phyloP scores from a whole-genome alignment of 768 basidiomycete species.

The Butyriboletus loyo region DNA sequence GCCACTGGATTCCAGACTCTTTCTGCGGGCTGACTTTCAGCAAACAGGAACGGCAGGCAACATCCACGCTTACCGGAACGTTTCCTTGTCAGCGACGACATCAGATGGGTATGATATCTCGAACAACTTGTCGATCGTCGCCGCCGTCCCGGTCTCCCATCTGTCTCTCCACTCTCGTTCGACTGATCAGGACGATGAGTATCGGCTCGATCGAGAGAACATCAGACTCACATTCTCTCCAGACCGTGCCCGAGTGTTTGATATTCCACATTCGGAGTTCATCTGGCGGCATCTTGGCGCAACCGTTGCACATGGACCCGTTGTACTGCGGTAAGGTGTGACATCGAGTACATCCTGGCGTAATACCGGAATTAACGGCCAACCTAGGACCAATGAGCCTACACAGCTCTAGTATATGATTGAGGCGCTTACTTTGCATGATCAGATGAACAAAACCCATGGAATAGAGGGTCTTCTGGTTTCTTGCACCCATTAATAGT shows the following conservation, averaged over 20 bases:
- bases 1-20: constrained; percentile 36
- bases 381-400: constrained; percentile 36
- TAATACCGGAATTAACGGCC: constrained; percentile 48
- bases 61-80: constrained; percentile 40
- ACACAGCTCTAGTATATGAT: constrained; percentile 1
- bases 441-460: constrained; percentile 55
- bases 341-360: constrained; percentile 51
- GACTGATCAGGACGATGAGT: constrained; percentile 40
- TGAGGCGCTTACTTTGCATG: constrained; percentile 49
- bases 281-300: constrained; percentile 44
- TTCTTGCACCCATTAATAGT: constrained; percentile 50
- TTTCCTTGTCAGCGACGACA: constrained; percentile 39
- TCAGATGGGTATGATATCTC: constrained; percentile 40
- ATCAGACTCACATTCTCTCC: constrained; percentile 48
- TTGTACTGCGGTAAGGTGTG: constrained; percentile 43
- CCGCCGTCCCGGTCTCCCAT: constrained; percentile 30
- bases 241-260: constrained; percentile 42
- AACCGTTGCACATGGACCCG: constrained; percentile 47
- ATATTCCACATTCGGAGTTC: constrained; percentile 49
- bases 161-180: constrained; percentile 50
- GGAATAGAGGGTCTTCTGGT: constrained; percentile 47
- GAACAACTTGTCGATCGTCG: constrained; percentile 54
- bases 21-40: constrained; percentile 11
- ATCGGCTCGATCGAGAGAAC: constrained; percentile 14
- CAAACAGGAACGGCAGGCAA: not conserved